phyloP scores from a whole-genome alignment of 306 rosid species.

The Comarum palustre region DNA sequence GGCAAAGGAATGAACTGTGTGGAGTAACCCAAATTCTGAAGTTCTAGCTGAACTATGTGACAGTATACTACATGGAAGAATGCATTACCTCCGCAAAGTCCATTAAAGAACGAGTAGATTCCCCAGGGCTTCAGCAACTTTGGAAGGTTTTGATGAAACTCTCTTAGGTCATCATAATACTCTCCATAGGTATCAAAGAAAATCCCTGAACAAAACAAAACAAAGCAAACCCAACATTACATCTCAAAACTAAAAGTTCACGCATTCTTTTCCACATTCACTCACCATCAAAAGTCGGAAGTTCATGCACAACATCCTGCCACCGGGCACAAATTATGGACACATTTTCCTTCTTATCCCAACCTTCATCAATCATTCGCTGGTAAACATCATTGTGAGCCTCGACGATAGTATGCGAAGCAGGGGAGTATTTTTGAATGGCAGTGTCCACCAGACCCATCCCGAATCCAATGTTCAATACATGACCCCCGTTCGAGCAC shows the following conservation, averaged over 20 bases:
- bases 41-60: slow-evolving; percentile 78
- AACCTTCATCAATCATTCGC: slow-evolving; percentile 63
- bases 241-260: neutral
- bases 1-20: slow-evolving; percentile 87
- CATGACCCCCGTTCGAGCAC: slow-evolving; percentile 78
- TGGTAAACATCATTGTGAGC: slow-evolving; percentile 82
- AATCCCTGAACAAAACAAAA: slow-evolving; percentile 55
- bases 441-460: slow-evolving; percentile 95
- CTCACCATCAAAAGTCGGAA: slow-evolving; percentile 73
- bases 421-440: slow-evolving; percentile 69
- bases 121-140: slow-evolving; percentile 72
- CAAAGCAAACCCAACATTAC: slow-evolving; percentile 3
- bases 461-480: slow-evolving; percentile 82
- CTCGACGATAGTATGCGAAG: slow-evolving; percentile 72
- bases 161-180: slow-evolving; percentile 84
- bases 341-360: slow-evolving; percentile 70
- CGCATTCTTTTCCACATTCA: slow-evolving; percentile 13
- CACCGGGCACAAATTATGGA: slow-evolving; percentile 74
- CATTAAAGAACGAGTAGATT: slow-evolving; percentile 87
- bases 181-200: slow-evolving; percentile 96
- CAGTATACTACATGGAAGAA: slow-evolving; percentile 95
- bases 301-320: slow-evolving; percentile 78
- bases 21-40: slow-evolving; percentile 80
- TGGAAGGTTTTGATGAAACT: slow-evolving; percentile 88
- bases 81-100: slow-evolving; percentile 90